Evolutionary conservation across 257 asterid species (phyloP), one percentile per base, ranked within the genome.

Genomic region (Lithospermum erythrorhizon): DNA sequence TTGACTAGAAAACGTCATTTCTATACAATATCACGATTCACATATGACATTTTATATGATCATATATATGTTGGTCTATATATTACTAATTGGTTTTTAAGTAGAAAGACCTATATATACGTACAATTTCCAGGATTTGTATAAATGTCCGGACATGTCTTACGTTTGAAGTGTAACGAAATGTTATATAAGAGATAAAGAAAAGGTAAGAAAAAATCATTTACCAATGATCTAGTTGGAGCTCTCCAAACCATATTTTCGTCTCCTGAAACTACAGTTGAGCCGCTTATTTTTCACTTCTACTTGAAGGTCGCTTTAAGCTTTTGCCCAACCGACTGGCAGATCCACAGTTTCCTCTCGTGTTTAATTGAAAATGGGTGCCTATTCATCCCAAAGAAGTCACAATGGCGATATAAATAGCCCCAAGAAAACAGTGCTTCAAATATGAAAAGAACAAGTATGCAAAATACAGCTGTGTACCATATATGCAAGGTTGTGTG

Each of bases 401-500:
- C 45, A 35, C 14, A 35, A 35, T 35, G 14, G 9, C 13, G 7
- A 35, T 35, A 7, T 35, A 35, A 27, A 27, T 32, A 66, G 54
- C 55, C 47, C 41, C 48, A 35, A 35, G 14, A 35, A 35, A 10
- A 35, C 9, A 35, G 45, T 35, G 9, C 1, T 14, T 61, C 58
- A 73, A 71, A 65, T 52, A 62, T 58, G 61, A 48, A 70, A 68
- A 61, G 16, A 62, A 23, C 3, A 45, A 64, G 57, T 30, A 68
- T 54, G 11, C 35, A 41, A 45, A 53, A 57, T 35, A 61, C 70
- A 68, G 70, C 76, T 85, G 75, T 68, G 80, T 76, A 89, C 96
- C 97, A 76, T 83, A 85, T 74, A 87, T 83, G 68, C 91, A 86
- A 45, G 94, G 95, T 67, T 84, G 98, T n/a, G 97, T 77, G 71